Evolutionary conservation across 495 filamentous ascomycete species (phyloP).

Genomic region (Annulohypoxylon nitens): DNA sequence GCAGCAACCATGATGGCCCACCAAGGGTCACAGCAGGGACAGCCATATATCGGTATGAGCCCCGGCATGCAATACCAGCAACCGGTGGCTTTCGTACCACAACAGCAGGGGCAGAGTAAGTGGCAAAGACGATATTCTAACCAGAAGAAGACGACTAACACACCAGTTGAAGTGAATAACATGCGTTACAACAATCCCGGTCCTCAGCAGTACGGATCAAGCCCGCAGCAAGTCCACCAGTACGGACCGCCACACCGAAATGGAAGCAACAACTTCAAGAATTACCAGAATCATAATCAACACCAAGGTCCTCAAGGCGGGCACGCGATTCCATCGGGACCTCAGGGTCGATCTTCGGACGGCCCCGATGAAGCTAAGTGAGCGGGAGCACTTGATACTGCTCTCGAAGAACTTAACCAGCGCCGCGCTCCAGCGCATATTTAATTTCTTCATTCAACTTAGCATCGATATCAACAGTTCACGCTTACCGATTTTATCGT

Average conservation of each 20-base stretch:
- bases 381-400: constrained; percentile 29
- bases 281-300: constrained; percentile 64
- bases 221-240: constrained; percentile 75
- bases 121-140: constrained; percentile 50
- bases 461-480: constrained; percentile 35
- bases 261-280: constrained; percentile 67
- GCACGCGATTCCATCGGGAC: constrained; percentile 47
- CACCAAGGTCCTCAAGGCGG: constrained; percentile 49
- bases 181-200: constrained; percentile 72
- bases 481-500: constrained; percentile 31
- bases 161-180: constrained; percentile 63
- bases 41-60: constrained; percentile 76
- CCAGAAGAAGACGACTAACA: constrained; percentile 52
- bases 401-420: constrained; percentile 46
- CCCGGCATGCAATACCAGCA: constrained; percentile 75
- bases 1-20: constrained; percentile 84
- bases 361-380: constrained; percentile 55
- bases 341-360: constrained; percentile 51
- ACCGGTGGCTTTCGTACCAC: constrained; percentile 68
- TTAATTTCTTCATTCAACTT: constrained; percentile 48
- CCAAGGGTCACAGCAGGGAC: constrained; percentile 80
- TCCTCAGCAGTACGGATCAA: constrained; percentile 70
- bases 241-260: constrained; percentile 70
- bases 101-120: constrained; percentile 78
- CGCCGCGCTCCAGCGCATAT: constrained; percentile 50